Evolutionary conservation across 331 rosid species (phyloP).

Genomic region (Prunus yedoensis): DNA sequence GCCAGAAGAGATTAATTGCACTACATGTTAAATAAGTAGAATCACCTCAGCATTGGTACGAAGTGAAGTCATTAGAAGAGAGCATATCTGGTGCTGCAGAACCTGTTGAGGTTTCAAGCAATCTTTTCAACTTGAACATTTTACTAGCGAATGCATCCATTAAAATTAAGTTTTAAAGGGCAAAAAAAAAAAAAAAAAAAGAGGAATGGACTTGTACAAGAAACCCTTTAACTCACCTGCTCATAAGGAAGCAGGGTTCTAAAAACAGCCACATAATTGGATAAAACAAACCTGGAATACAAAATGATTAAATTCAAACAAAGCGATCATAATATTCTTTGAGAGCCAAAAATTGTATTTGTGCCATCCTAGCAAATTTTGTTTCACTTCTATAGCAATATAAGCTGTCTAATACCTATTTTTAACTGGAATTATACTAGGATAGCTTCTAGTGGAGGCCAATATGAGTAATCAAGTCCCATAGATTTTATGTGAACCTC

Average conservation of each 20-base stretch:
- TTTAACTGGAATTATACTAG: neutral
- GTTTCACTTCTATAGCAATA: neutral
- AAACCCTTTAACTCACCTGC: slow-evolving; percentile 56
- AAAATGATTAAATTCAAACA: slow-evolving; percentile 21
- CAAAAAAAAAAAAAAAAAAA: neutral
- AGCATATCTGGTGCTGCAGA: slow-evolving; percentile 78
- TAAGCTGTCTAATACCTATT: neutral
- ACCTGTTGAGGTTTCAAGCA: slow-evolving; percentile 50
- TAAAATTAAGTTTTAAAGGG: neutral
- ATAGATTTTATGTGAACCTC: neutral
- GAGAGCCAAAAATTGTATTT: neutral
- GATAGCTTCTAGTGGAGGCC: slow-evolving; percentile 10
- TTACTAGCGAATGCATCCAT: slow-evolving; percentile 16
- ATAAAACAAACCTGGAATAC: slow-evolving; percentile 69
- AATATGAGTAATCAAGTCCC: neutral
- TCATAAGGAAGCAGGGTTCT: slow-evolving; percentile 76
- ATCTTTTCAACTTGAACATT: slow-evolving; percentile 23
- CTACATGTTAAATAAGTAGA: slow-evolving; percentile 29
- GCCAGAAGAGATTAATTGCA: slow-evolving; percentile 16
- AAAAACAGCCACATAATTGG: slow-evolving; percentile 87
- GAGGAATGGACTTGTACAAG: slow-evolving; percentile 15
- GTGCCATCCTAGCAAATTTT: neutral
- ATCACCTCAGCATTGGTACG: slow-evolving; percentile 91
- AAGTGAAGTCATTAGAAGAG: slow-evolving; percentile 89
- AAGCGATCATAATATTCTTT: slow-evolving; percentile 11